phyloP scores from a whole-genome alignment of 805 yeast genomes.

The Candida xyloterini region DNA sequence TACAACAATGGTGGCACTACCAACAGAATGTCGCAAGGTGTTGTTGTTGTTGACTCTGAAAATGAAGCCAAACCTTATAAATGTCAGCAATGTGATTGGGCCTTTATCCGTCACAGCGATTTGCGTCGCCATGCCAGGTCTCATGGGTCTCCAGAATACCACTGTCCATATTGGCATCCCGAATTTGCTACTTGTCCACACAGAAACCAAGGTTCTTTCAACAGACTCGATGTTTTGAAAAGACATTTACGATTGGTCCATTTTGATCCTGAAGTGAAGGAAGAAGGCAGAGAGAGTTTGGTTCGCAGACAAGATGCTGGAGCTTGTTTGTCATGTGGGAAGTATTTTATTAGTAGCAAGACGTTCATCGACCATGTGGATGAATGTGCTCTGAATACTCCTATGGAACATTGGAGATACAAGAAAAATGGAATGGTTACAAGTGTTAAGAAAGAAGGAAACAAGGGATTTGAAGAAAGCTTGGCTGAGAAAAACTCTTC shows the following conservation, averaged over 20 bases:
- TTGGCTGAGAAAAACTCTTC: conserved; percentile 3
- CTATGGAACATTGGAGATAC: conserved; percentile 34
- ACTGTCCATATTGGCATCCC: conserved; percentile 69
- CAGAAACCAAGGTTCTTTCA: conserved; percentile 72
- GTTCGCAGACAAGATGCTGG: conserved; percentile 54
- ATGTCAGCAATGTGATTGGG: conserved; percentile 58
- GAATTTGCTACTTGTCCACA: conserved; percentile 64
- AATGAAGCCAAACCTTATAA: conserved; percentile 33
- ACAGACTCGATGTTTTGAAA: conserved; percentile 69
- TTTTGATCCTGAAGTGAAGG: conserved; percentile 43
- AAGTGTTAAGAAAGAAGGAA: conserved; percentile 27
- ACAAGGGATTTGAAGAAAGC: conserved; percentile 15
- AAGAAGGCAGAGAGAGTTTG: conserved; percentile 21
- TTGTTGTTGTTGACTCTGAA: conserved; percentile 20
- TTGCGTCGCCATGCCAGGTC: conserved; percentile 65
- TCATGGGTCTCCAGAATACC: conserved; percentile 62
- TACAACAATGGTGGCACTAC: conserved; percentile 12
- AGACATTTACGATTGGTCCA: conserved; percentile 71
- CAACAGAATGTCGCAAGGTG: conserved; percentile 17
- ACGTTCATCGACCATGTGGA: conserved; percentile 62
- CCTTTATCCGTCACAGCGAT: conserved; percentile 68
- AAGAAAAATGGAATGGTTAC: conserved; percentile 32
- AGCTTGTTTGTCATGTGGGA: conserved; percentile 63
- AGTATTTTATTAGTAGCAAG: conserved; percentile 51
- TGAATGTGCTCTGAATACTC: conserved; percentile 49